Conservation (phyloP, 495 filamentous ascomycete genomes). For the Amphirosellinia nigrospora region DNA sequence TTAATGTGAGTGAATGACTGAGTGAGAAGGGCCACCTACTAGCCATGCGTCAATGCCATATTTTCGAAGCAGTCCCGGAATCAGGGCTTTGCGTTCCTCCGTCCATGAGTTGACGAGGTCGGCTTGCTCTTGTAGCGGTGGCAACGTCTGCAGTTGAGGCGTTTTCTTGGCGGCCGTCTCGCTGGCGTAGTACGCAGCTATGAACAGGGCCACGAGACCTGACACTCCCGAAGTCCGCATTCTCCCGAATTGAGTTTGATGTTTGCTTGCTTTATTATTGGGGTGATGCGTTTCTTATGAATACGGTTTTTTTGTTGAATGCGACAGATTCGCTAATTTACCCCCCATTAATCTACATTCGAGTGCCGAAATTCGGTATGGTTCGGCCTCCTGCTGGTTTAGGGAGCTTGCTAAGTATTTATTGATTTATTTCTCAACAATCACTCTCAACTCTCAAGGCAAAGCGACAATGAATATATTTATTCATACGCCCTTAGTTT, state of each 20-base stretch:
- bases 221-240: conserved; percentile 34
- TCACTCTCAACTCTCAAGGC: background rate
- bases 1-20: background rate
- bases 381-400: conserved; percentile 13
- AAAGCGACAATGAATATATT: background rate
- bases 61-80: conserved; percentile 49
- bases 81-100: conserved; percentile 42
- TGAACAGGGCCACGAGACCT: conserved; percentile 25
- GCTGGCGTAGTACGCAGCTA: background rate
- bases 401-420: conserved; percentile 10
- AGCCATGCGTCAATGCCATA: conserved; percentile 56
- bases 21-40: conserved; percentile 33
- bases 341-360: conserved; percentile 4
- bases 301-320: background rate
- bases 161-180: conserved; percentile 30
- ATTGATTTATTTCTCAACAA: background rate
- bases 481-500: background rate
- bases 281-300: background rate
- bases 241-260: background rate
- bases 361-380: background rate
- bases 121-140: conserved; percentile 50
- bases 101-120: conserved; percentile 50
- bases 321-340: background rate
- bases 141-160: conserved; percentile 45
- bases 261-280: background rate